Evolutionary conservation across 768 basidiomycete genomes (phyloP).

Genomic region (Strobilomyces echinocephalus): DNA sequence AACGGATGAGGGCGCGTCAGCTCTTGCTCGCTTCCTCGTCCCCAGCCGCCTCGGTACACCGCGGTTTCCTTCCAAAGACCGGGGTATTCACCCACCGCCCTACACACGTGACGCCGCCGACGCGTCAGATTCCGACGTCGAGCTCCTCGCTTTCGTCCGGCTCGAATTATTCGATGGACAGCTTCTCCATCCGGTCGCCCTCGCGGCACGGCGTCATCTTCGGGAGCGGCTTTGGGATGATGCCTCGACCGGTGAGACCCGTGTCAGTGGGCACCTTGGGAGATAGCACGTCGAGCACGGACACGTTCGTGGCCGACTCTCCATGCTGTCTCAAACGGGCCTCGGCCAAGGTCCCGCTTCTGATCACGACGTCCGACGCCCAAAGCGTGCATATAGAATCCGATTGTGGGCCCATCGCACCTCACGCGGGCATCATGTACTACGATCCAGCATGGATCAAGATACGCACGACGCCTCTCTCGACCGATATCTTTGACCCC

Average conservation of each 20-base stretch:
- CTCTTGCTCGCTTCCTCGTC: background rate
- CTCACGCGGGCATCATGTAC: background rate
- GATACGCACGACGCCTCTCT: background rate
- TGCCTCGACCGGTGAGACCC: slow-evolving; percentile 1
- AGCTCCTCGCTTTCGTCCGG: background rate
- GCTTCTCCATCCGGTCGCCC: slow-evolving; percentile 9
- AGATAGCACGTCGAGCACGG: slow-evolving; percentile 16
- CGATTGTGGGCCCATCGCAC: background rate
- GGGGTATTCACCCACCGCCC: background rate
- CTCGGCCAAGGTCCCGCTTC: slow-evolving; percentile 3
- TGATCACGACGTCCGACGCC: background rate
- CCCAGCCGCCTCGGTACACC: background rate
- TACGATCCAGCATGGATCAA: background rate
- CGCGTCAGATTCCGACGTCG: background rate
- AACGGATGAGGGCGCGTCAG: slow-evolving; percentile 21
- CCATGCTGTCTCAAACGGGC: slow-evolving; percentile 13
- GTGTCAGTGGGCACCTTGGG: slow-evolving; percentile 5
- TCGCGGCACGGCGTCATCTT: background rate
- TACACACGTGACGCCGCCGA: slow-evolving; percentile 6
- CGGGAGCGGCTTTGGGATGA: background rate
- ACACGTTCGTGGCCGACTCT: slow-evolving; percentile 23
- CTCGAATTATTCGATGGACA: background rate
- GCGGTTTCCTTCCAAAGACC: background rate
- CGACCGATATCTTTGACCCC: slow-evolving; percentile 11
- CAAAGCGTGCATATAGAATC: background rate